phyloP scores from a whole-genome alignment of 768 basidiomycete species.

The Lactarius evosmus region DNA sequence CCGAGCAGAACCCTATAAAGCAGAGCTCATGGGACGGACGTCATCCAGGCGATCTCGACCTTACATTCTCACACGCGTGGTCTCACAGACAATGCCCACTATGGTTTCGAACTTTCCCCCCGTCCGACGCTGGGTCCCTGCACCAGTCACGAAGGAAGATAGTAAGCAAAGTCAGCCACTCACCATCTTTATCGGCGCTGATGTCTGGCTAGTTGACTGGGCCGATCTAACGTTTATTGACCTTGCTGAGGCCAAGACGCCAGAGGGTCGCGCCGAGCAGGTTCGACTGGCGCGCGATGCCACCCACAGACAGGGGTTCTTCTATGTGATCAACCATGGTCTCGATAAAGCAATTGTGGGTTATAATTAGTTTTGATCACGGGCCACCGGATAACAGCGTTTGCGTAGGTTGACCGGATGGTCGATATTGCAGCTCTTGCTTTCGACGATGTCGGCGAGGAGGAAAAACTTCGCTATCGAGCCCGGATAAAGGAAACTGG shows the following conservation, averaged over 20 bases:
- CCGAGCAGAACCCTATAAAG: slow-evolving; percentile 11
- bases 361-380: not conserved
- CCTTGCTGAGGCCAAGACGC: slow-evolving; percentile 34
- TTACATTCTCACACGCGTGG: not conserved
- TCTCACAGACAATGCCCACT: slow-evolving; percentile 23
- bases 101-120: slow-evolving; percentile 21
- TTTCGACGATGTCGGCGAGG: slow-evolving; percentile 35
- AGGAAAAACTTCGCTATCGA: slow-evolving; percentile 36
- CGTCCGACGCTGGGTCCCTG: slow-evolving; percentile 30
- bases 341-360: slow-evolving; percentile 41
- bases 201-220: slow-evolving; percentile 35
- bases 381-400: not conserved
- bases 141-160: slow-evolving; percentile 30
- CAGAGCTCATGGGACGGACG: not conserved
- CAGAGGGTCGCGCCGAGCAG: slow-evolving; percentile 36
- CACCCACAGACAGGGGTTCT: slow-evolving; percentile 40
- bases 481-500: slow-evolving; percentile 41
- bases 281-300: slow-evolving; percentile 35
- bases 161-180: slow-evolving; percentile 20
- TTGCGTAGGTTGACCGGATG: slow-evolving; percentile 32
- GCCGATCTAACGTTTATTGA: slow-evolving; percentile 38
- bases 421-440: slow-evolving; percentile 40
- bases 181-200: not conserved
- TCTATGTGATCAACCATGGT: slow-evolving; percentile 51
- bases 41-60: not conserved